phyloP scores from a whole-genome alignment of 345 rosid genomes.

The Clarkia xantiana region DNA sequence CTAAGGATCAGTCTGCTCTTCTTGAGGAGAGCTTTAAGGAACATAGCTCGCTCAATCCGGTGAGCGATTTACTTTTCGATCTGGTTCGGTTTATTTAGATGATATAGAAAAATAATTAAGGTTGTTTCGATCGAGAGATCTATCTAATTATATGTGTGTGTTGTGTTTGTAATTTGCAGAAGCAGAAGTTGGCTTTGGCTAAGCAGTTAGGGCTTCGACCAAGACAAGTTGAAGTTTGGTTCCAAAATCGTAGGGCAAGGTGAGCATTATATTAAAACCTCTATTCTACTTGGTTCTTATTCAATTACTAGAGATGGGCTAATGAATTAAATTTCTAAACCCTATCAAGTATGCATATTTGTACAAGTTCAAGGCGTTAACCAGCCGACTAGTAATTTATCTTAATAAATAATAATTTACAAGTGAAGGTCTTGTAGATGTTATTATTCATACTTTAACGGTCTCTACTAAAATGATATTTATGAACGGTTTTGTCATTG shows the following conservation, averaged over 20 bases:
- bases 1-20: constrained; percentile 72
- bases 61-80: constrained; percentile 10
- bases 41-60: constrained; percentile 80
- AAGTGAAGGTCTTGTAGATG: too few relatives aligned
- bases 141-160: too few relatives aligned
- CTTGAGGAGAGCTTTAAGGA: constrained; percentile 83
- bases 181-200: constrained; percentile 80
- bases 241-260: constrained; percentile 99
- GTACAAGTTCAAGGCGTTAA: too few relatives aligned
- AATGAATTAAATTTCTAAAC: neutral
- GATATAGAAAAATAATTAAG: too few relatives aligned
- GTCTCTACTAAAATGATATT: too few relatives aligned
- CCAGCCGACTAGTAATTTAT: too few relatives aligned
- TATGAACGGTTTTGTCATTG: too few relatives aligned
- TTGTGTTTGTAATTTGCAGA: constrained; percentile 20
- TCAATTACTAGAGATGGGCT: neutral
- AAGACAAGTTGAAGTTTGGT: constrained; percentile 98
- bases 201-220: constrained; percentile 79
- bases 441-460: too few relatives aligned
- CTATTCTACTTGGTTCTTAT: neutral
- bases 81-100: too few relatives aligned
- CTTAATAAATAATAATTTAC: too few relatives aligned
- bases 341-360: too few relatives aligned
- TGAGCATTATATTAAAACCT: constrained; percentile 3
- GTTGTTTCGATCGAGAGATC: too few relatives aligned